Conservation (phyloP, 2,329 filamentous ascomycete genomes). For the Aureobasidium pullulans region DNA sequence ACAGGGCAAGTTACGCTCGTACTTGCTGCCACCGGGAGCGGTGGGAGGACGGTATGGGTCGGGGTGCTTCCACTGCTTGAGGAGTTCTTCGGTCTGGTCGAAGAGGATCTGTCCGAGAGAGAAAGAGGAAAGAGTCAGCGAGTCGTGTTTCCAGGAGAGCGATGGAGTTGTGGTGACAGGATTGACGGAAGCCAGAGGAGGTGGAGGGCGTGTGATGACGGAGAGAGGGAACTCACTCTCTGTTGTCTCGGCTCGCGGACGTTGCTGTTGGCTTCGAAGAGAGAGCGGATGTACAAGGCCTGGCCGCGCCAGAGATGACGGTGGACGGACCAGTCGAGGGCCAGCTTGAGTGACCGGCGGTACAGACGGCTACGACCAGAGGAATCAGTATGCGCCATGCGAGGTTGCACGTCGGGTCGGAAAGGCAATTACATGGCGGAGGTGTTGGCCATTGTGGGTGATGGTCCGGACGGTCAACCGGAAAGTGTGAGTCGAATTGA, state of each 20-base stretch:
- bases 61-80: slow-evolving; percentile 95
- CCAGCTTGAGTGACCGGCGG: slow-evolving; percentile 83
- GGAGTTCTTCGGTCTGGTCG: slow-evolving; percentile 76
- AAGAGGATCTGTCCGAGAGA: slow-evolving; percentile 59
- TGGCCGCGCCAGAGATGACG: slow-evolving; percentile 91
- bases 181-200: background rate
- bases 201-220: background rate
- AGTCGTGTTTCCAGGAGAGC: background rate
- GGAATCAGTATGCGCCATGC: slow-evolving; percentile 1
- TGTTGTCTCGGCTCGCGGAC: slow-evolving; percentile 79
- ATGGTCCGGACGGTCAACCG: background rate
- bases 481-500: background rate
- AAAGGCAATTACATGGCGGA: slow-evolving; percentile 14
- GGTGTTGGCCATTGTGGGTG: slow-evolving; percentile 14
- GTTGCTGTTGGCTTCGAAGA: slow-evolving; percentile 90
- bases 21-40: slow-evolving; percentile 94
- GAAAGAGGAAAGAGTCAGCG: background rate
- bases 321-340: slow-evolving; percentile 92
- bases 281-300: slow-evolving; percentile 86
- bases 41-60: slow-evolving; percentile 87
- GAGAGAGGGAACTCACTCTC: slow-evolving; percentile 51
- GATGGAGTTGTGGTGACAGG: slow-evolving; percentile 15
- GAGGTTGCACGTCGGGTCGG: slow-evolving; percentile 4
- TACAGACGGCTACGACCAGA: slow-evolving; percentile 60
- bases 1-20: slow-evolving; percentile 81